phyloP scores from a whole-genome alignment of 140 eudicot genomes.

The Anethum foeniculum region DNA sequence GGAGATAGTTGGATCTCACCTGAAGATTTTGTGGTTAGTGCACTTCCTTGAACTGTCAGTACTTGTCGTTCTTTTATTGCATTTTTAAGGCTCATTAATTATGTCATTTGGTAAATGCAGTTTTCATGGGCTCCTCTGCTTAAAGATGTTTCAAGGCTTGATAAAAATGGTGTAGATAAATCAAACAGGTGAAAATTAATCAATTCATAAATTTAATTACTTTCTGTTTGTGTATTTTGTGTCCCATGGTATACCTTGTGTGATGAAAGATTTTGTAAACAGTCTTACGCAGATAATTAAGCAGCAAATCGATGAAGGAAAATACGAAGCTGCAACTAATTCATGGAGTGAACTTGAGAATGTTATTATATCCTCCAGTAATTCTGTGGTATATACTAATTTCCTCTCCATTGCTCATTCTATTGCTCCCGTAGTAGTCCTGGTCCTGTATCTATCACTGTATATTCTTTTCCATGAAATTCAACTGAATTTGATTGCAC shows the following conservation, averaged over 20 bases:
- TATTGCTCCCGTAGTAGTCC: not conserved
- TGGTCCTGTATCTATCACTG: not conserved
- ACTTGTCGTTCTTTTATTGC: not conserved
- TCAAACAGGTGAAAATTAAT: constrained; percentile 31
- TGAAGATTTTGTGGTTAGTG: constrained; percentile 45
- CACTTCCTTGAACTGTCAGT: not conserved
- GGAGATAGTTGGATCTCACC: constrained; percentile 62
- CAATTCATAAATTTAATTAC: not conserved
- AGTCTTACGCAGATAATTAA: constrained; percentile 32
- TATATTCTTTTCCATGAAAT: not conserved
- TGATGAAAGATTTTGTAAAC: constrained; percentile 5
- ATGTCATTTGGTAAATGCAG: constrained; percentile 20
- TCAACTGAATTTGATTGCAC: not conserved
- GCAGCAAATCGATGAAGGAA: constrained; percentile 21
- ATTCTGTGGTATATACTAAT: constrained; percentile 28
- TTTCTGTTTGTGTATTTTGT: not conserved
- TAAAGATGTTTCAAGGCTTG: constrained; percentile 50
- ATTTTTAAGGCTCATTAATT: not conserved
- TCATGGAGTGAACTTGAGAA: constrained; percentile 32
- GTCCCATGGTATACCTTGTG: not conserved
- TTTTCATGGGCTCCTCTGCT: constrained; percentile 51
- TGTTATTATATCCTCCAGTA: constrained; percentile 19
- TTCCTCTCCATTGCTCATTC: not conserved
- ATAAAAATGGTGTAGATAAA: constrained; percentile 26
- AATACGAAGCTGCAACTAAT: constrained; percentile 30